Base-by-base conservation (phyloP, 1,139 yeast species). In the Taphrina deformans region DNA sequence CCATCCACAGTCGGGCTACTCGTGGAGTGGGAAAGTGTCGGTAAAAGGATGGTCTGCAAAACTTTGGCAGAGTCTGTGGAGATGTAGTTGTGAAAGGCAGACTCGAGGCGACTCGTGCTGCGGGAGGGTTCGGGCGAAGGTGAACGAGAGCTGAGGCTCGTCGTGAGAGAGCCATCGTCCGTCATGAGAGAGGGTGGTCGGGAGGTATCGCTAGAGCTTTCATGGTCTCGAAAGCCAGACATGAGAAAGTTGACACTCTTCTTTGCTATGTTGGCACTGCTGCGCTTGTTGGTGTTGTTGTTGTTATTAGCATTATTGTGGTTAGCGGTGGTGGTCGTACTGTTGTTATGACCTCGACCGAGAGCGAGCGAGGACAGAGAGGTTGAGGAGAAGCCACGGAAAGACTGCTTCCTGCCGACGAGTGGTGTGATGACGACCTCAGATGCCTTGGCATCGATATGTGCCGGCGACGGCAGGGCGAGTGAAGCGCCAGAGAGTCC, bases 61-160 rank as follows among this genome's bases (percentile, higher is more conserved):
- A 59, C 46, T 18, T 48, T 38, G 38, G 33, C 56, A 18, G 53
- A 48, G 14, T 16, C n/a, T 9, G 63, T 48, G n/a, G 45, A 27
- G 12, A 53, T 16, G 50, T 59, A 59, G 7, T n/a, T 29, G 24
- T 59, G 48, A 41, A 48, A 59, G 14, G 63, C 63, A 14, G 56
- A n/a, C 16, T 50, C 63, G 50, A 59, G 55, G 9, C 56, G 51
- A 23, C 27, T 24, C 16, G 46, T 21, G 18, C 4, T 23, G 7
- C 24, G 31, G 23, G 46, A 18, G n/a, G 63, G 63, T 38, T 59
- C 63, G n/a, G 63, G 63, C 21, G 63, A 59, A 7, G 63, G 56
- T 5, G 63, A 59, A 4, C 63, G 44, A 18, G 63, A 59, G 41
- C 56, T 48, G 31, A 38, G 27, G 14, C 56, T 59, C 14, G 56